Base-by-base conservation (phyloP, 2,329 filamentous ascomycete genomes). In the Zymoseptoria pseudotritici region DNA sequence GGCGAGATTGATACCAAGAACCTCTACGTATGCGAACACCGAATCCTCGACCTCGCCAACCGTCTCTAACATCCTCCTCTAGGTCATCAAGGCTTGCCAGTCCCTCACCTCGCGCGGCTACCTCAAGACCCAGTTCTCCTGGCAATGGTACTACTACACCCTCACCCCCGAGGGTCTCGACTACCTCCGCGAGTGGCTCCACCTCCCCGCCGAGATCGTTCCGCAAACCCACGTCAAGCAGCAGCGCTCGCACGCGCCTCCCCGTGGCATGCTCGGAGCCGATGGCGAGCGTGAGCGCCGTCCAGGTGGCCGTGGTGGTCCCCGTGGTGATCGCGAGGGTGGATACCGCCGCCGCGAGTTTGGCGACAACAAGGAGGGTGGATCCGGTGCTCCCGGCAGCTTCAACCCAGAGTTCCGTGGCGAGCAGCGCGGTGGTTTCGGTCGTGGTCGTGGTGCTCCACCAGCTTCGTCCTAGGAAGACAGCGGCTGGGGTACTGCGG, bases 181-280 rank as follows among this genome's bases (percentile, higher is more conserved):
- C 85, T 99, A 99, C 87, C 92, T 99, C 80, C 93, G 94, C 78
- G 94, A 99, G 86, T 99, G 94, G 94, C 92, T 99, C 74, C 94
- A 99, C 83, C 89, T 99, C 74, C 94, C 94, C 75, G 92, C 94
- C 78, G 94, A 99, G 87, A 97, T 99, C 77, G 94, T 99, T 71
- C 94, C 94, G 73, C 91, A 95, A 76, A 99, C 94, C 76, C 94
- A 99, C 89, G 97, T 99, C 84, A 99, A 99, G 90, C 92, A 97
- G 85, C 91, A 97, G 86, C 91, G 94, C 81, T 94, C 91, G 74
- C 91, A 97, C 82, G 92, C 91, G 82, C 93, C 93, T 80, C 93
- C 94, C 77, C 92, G 94, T 76, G 94, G 94, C 77, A 97, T 99
- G 94, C 87, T 97, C 83, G 91, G 91, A 74, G 86, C 83, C 76